phyloP scores from a whole-genome alignment of 78 protist species.

The Corallochytrium limacisporum region DNA sequence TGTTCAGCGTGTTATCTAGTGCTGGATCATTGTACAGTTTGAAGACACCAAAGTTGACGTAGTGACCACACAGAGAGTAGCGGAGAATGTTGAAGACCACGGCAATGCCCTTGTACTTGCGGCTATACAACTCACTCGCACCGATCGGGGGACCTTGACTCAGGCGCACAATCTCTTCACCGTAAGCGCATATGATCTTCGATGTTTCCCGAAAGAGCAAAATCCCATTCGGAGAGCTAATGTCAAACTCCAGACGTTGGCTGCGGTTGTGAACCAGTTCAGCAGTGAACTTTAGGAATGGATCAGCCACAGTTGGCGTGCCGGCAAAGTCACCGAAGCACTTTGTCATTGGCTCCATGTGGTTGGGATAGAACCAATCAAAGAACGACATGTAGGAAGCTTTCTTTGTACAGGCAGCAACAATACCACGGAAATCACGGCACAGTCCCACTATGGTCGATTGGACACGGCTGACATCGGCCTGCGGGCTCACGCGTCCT shows the following conservation, averaged over 20 bases:
- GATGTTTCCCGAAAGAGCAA: constrained; percentile 39
- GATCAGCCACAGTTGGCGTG: background rate
- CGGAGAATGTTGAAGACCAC: constrained; percentile 23
- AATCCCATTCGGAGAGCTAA: constrained; percentile 40
- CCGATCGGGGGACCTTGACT: background rate
- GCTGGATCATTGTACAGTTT: constrained; percentile 38
- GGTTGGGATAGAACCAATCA: constrained; percentile 39
- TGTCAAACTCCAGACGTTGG: constrained; percentile 31
- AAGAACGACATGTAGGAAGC: constrained; percentile 26
- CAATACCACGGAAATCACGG: constrained; percentile 40
- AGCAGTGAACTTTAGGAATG: background rate
- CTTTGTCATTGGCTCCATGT: background rate
- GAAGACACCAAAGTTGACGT: constrained; percentile 58
- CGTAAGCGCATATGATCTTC: constrained; percentile 19
- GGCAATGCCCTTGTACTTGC: constrained; percentile 32
- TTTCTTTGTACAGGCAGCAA: constrained; percentile 9
- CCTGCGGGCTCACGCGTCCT: background rate
- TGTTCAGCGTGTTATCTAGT: constrained; percentile 13
- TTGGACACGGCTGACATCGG: background rate
- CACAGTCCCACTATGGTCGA: constrained; percentile 10
- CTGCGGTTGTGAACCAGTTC: constrained; percentile 33
- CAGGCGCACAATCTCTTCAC: background rate
- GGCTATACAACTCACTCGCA: background rate
- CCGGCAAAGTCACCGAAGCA: background rate
- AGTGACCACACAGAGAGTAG: constrained; percentile 28